Conservation (phyloP, 192 early-diverging fungal genomes). For the Glomus cerebriforme region DNA sequence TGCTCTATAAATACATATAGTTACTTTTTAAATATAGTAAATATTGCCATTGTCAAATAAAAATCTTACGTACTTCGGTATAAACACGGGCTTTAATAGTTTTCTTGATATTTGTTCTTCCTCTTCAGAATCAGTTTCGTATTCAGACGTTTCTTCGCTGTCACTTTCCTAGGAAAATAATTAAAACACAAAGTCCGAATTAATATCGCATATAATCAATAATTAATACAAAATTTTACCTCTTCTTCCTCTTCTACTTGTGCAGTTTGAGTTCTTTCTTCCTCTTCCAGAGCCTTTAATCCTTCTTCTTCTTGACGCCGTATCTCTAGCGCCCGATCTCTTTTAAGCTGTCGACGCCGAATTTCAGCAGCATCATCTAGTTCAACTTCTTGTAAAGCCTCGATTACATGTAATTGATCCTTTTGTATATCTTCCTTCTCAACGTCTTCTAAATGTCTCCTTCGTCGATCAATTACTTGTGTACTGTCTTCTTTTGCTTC, state of each 20-base stretch:
- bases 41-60: background rate
- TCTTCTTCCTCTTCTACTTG: background rate
- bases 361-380: constrained; percentile 49
- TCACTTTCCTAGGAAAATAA: constrained; percentile 45
- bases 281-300: constrained; percentile 31
- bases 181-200: background rate
- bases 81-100: constrained; percentile 89
- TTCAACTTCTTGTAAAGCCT: constrained; percentile 24
- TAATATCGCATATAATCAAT: too few species aligned
- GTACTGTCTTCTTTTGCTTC: constrained; percentile 33
- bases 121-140: constrained; percentile 72
- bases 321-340: constrained; percentile 32
- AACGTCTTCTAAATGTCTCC: constrained; percentile 52
- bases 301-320: constrained; percentile 39
- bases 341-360: background rate
- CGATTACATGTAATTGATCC: constrained; percentile 35
- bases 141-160: constrained; percentile 49
- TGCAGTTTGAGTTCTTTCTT: background rate
- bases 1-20: constrained; percentile 42
- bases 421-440: constrained; percentile 44
- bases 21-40: background rate
- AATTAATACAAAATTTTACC: too few species aligned
- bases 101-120: constrained; percentile 52
- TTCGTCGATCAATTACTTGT: constrained; percentile 32
- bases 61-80: constrained; percentile 73